phyloP scores from a whole-genome alignment of 495 filamentous ascomycete genomes.

The Penicillium manginii region DNA sequence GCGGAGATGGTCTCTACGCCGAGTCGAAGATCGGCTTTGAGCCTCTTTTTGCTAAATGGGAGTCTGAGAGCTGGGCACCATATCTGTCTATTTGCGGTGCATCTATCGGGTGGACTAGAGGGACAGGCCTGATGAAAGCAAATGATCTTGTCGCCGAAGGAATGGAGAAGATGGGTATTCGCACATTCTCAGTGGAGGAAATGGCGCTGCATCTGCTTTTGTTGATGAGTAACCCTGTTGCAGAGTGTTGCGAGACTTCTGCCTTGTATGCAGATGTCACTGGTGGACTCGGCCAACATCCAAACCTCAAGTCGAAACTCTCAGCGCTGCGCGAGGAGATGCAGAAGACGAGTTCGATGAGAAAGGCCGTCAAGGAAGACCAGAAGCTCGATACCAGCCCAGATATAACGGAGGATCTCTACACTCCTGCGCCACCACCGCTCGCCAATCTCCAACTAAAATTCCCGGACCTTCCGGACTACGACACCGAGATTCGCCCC shows the following conservation, averaged over 20 bases:
- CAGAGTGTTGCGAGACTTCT: too few relatives aligned
- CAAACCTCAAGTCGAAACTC: too few relatives aligned
- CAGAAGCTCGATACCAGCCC: conserved; percentile 97
- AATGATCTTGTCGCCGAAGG: conserved; percentile 98
- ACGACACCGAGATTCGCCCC: conserved; percentile 90
- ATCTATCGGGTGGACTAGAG: conserved; percentile 98
- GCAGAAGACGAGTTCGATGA: too few relatives aligned
- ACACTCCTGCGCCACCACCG: too few relatives aligned
- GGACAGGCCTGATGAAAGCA: conserved; percentile 95
- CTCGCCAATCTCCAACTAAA: conserved; percentile 94
- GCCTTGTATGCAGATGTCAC: too few relatives aligned
- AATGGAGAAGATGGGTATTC: conserved; percentile 92
- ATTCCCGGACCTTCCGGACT: conserved; percentile 89
- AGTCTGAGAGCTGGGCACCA: conserved; percentile 95
- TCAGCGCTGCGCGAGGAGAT: too few relatives aligned
- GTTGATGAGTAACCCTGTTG: too few relatives aligned
- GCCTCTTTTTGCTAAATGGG: conserved; percentile 98
- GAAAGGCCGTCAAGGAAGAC: too few relatives aligned
- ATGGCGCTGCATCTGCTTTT: conserved; percentile 99
- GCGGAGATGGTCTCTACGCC: conserved; percentile 96
- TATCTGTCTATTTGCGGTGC: conserved; percentile 99
- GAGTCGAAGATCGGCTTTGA: conserved; percentile 97
- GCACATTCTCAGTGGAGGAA: conserved; percentile 99
- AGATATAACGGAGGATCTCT: too few relatives aligned
- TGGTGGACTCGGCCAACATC: too few relatives aligned